A percentile compares a stretch with the other conserved stretches of the same genome.
These are phyloP conservation scores for Yamadazyma buinensis DNA, from an alignment of 1,139 yeast species.

Conservation along the genomic window DNA sequence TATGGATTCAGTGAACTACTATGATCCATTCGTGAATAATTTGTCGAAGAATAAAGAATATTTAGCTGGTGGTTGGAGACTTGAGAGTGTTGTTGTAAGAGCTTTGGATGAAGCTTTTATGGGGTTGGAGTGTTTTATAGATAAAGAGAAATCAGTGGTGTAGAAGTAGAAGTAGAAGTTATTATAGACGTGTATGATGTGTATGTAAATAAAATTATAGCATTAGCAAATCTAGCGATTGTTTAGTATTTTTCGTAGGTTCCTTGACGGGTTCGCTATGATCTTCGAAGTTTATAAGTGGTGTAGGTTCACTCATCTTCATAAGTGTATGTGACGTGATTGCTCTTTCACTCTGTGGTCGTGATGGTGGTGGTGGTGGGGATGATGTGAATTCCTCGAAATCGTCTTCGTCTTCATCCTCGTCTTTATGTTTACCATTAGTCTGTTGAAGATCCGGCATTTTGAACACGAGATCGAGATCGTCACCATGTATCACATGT, in stretches of 20 bases:
- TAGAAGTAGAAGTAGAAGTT: not conserved
- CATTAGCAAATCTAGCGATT: slow-evolving; percentile 7
- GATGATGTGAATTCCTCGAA: slow-evolving; percentile 17
- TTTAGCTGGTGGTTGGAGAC: slow-evolving; percentile 82
- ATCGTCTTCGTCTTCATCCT: slow-evolving; percentile 4
- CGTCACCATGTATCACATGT: no score
- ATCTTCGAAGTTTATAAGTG: slow-evolving; percentile 12
- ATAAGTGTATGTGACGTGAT: slow-evolving; percentile 11
- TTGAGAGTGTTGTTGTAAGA: slow-evolving; percentile 66
- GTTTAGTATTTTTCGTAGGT: not conserved
- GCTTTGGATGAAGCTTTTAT: slow-evolving; percentile 85
- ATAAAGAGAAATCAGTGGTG: slow-evolving; percentile 49
- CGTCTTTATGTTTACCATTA: not conserved
- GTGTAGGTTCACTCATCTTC: slow-evolving; percentile 14
- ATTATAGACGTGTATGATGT: not conserved
- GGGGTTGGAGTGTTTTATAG: slow-evolving; percentile 81
- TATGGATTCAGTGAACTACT: slow-evolving; percentile 51
- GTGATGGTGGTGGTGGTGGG: slow-evolving; percentile 11
- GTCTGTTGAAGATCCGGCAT: slow-evolving; percentile 1
- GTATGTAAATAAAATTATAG: no score
- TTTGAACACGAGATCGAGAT: slow-evolving; percentile 11
- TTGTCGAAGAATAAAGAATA: slow-evolving; percentile 64
- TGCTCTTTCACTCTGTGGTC: slow-evolving; percentile 5
- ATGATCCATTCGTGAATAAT: slow-evolving; percentile 47
- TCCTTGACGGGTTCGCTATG: not conserved